Percentiles rank a stretch among this genome's conserved stretches.
Conservation (phyloP, 805 yeast genomes). For the Lachancea lanzarotensis region DNA sequence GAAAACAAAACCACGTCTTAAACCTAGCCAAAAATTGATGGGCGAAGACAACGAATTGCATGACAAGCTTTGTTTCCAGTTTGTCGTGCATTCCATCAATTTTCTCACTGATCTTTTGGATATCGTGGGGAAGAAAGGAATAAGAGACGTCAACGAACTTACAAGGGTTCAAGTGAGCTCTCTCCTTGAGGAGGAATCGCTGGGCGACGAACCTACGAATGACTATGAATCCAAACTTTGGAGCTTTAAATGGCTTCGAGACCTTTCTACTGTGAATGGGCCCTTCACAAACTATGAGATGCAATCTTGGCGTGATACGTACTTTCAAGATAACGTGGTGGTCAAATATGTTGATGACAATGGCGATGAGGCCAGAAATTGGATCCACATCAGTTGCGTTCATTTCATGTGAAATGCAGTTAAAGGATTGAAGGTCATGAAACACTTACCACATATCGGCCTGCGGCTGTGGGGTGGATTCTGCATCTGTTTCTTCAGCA, state of each 20-base stretch:
- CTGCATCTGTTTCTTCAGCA: conserved; percentile 22
- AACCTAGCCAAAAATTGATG: not conserved
- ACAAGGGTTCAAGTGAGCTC: conserved; percentile 36
- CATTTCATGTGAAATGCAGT: conserved; percentile 24
- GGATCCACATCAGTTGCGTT: conserved; percentile 24
- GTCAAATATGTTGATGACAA: conserved; percentile 31
- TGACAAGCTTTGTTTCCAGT: conserved; percentile 8
- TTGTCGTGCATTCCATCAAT: conserved; percentile 28
- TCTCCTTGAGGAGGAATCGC: conserved; percentile 23
- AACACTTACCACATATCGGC: conserved; percentile 1
- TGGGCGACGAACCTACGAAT: conserved; percentile 18
- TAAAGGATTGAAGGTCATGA: not conserved
- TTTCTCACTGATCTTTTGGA: conserved; percentile 41
- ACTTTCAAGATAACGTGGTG: conserved; percentile 42
- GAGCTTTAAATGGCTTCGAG: conserved; percentile 40
- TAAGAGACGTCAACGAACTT: conserved; percentile 38
- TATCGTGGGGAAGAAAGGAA: conserved; percentile 35
- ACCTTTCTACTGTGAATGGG: conserved; percentile 36
- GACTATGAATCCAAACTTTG: conserved; percentile 29
- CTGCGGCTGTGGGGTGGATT: not conserved
- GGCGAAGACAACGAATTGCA: not conserved
- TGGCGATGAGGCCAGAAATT: conserved; percentile 17
- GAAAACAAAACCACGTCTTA: not conserved
- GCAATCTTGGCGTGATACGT: conserved; percentile 45
- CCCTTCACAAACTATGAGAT: conserved; percentile 48